Evolutionary conservation across 2,329 filamentous ascomycete genomes (phyloP), one percentile per base, ranked within the genome.

Genomic region (Claviceps sp.): DNA sequence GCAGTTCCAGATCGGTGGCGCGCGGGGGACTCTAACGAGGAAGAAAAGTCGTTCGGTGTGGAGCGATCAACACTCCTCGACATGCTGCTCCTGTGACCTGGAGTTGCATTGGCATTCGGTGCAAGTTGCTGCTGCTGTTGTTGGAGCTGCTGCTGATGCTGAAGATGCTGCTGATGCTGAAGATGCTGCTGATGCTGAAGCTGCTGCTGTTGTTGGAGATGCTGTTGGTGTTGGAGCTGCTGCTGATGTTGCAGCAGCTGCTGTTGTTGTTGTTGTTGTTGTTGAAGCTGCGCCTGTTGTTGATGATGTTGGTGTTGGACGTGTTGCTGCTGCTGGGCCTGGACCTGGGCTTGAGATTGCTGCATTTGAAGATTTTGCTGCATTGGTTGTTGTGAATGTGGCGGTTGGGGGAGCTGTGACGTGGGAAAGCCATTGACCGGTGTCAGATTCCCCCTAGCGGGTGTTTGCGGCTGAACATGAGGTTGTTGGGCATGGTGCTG

Each of bases 41-140:
- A 24, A n/a, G 70, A 60, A 47, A 75, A 76, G 2, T 73, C 68
- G 5, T 61, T 62, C 11, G 66, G 59, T 10, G 50, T 53, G 17
- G 62, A 55, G 4, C 55, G 55, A 49, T 81, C 77, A 4, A 76
- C 66, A 44, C 68, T 75, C 58, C 76, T 70, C 1, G 78, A 74
- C 19, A 82, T 51, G 58, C 68, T 80, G 59, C 71, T 77, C 54
- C 70, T 73, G 11, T 52, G 52, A 26, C 52, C 52, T 14, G 54
- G 42, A 19, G 37, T 22, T 24, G 49, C 48, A 38, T 69, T 62
- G 65, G 81, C 70, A 40, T 70, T 69, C 62, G 59, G 53, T 41
- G 63, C 38, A 37, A 56, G 53, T 38, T 56, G 56, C 26, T 51
- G 55, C 8, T 43, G 50, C 40, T 51, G 54, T 5, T 53, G 52